phyloP scores from a whole-genome alignment of 2,329 filamentous ascomycete genomes.

The Aspergillus neoniger region DNA sequence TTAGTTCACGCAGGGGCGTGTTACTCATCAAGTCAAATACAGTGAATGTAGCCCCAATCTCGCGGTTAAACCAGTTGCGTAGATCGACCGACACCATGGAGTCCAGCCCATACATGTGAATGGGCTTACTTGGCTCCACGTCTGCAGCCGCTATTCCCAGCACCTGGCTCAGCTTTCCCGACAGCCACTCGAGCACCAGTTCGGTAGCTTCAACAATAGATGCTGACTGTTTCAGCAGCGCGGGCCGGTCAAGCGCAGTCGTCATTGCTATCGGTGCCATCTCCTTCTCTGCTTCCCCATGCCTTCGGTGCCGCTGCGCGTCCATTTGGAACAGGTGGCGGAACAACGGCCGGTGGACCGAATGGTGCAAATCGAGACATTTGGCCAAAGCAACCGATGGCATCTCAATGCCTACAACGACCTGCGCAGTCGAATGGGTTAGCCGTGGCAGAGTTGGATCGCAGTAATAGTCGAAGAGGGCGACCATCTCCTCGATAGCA shows the following conservation, averaged over 20 bases:
- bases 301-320: not conserved
- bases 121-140: not conserved
- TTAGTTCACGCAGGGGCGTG: not conserved
- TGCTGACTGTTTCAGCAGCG: not conserved
- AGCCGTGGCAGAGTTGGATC: not conserved
- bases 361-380: not conserved
- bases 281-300: not conserved
- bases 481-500: conserved; percentile 1
- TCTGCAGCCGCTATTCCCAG: not conserved
- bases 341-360: not conserved
- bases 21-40: not conserved
- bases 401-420: not conserved
- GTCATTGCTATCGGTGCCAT: not conserved
- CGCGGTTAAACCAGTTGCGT: not conserved
- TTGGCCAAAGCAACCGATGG: not conserved
- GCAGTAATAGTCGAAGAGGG: conserved; percentile 8
- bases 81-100: not conserved
- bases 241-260: not conserved
- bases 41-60: too few species aligned
- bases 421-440: not conserved
- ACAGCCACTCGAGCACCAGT: not conserved
- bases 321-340: conserved; percentile 1
- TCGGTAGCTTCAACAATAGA: not conserved
- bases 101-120: not conserved
- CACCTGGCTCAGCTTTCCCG: not conserved